These are phyloP conservation scores for Trichosanthes cucumerina DNA, from an alignment of 306 rosid species.

Conservation along the genomic window DNA sequence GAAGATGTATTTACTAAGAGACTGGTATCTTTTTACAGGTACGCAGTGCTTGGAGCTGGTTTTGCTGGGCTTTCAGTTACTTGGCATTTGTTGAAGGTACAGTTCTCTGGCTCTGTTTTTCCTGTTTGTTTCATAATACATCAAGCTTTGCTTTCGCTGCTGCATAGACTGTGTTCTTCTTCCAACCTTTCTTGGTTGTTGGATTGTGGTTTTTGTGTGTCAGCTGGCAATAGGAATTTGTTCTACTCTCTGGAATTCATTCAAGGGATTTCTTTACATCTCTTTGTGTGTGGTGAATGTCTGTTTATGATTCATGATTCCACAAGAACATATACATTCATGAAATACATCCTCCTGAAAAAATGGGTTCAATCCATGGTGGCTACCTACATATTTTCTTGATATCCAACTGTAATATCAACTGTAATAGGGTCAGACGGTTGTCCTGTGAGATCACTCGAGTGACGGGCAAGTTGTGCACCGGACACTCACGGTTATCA, in stretches of 20 bases:
- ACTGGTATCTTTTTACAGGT: conserved; percentile 22
- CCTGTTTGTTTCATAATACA: not conserved
- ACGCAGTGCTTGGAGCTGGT: conserved; percentile 95
- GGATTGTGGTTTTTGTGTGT: not conserved
- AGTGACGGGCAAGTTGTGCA: no score
- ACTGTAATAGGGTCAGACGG: no score
- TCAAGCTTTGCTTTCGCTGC: not conserved
- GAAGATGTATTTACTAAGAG: not conserved
- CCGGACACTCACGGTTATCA: no score
- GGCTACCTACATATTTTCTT: no score
- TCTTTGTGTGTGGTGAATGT: not conserved
- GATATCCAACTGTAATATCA: no score
- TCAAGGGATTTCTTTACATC: not conserved
- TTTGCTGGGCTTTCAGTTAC: conserved; percentile 84
- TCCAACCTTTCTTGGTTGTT: not conserved
- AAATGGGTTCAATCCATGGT: no score
- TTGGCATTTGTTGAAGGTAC: conserved; percentile 65
- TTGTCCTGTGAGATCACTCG: no score
- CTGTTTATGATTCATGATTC: not conserved
- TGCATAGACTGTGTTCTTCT: not conserved
- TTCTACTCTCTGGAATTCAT: not conserved
- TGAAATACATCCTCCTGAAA: not conserved
- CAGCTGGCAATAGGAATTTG: not conserved
- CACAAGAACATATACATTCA: no score
- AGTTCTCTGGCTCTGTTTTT: not conserved